Evolutionary conservation across 73 alveolate genomes (phyloP), one percentile per base, ranked within the genome.

Genomic region (Paramecium sonneborni): DNA sequence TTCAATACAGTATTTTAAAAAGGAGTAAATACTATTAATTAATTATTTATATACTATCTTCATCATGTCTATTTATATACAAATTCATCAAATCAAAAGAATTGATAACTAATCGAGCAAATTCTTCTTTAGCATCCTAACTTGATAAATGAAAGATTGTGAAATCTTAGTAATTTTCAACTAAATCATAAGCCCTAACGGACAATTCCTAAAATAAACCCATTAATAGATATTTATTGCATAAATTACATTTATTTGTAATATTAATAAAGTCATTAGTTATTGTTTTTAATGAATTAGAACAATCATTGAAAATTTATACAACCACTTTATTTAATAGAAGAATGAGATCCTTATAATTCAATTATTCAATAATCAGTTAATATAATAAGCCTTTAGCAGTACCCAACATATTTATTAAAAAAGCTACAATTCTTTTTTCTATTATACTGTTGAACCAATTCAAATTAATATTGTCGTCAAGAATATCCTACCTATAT

Each of bases 201-300:
- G 90, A 79, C 18, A 79, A 46, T 44, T 79, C 90, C 48, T 79
- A 1, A 34, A 79, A 79, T 21, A 79, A 44, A 46, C 90, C 90
- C 55, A 46, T 41, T 10, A 44, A 8, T 21, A 79, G 15, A 79
- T 79, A 79, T 41, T 46, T 79, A 79, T 79, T 79, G 44, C 76
- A 32, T 23, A 79, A 20, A 79, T 32, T 39, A 18, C 44, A 43
- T 23, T 23, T 23, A 24, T 44, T 46, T 0, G 90, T 79, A 79
- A 6, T 76, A 24, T 30, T 38, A 5, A 79, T 46, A 44, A 79
- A 79, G 2, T 79, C 44, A 23, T 44, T 46, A 15, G 74, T 46
- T 41, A 79, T 79, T 20, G 46, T 44, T 23, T 79, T 20, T 21
- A 79, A 24, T 30, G 44, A 30, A 21, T 21, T 46, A 79, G 90